phyloP scores from a whole-genome alignment of 192 early-diverging fungal species.

The Funneliformis geosporum region DNA sequence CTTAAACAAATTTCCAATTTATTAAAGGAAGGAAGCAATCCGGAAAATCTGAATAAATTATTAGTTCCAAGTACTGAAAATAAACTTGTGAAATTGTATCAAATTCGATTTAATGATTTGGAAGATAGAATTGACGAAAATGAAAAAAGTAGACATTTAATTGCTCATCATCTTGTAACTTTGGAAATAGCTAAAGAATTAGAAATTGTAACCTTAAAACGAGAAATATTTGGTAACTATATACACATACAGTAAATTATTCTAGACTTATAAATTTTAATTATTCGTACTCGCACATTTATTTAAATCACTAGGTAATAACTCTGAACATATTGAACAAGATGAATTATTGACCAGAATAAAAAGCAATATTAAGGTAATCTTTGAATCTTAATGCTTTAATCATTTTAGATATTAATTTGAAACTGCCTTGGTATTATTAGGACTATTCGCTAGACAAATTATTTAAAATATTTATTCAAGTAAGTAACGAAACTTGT shows the following conservation, averaged over 20 bases:
- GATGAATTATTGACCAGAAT: neutral
- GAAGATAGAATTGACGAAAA: neutral
- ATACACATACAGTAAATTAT: neutral
- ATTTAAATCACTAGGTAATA: neutral
- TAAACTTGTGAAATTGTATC: neutral
- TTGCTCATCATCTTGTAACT: neutral
- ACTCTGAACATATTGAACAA: neutral
- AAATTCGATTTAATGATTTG: neutral
- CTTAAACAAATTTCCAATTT: neutral
- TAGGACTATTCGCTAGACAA: neutral
- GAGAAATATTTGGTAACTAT: neutral
- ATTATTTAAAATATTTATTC: slow-evolving; percentile 1
- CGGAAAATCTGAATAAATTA: neutral
- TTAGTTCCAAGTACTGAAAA: neutral
- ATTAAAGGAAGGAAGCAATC: neutral
- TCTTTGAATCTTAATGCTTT: neutral
- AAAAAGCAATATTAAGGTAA: neutral
- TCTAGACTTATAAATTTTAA: neutral
- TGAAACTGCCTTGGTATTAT: neutral
- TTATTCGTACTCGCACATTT: neutral
- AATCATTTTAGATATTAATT: neutral
- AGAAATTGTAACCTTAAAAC: neutral
- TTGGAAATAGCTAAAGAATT: neutral
- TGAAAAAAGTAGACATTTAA: neutral
- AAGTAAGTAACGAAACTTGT: neutral